Evolutionary conservation across 1,284 basidiomycete genomes (phyloP).

Genomic region (Microbotryomycetes sp.): DNA sequence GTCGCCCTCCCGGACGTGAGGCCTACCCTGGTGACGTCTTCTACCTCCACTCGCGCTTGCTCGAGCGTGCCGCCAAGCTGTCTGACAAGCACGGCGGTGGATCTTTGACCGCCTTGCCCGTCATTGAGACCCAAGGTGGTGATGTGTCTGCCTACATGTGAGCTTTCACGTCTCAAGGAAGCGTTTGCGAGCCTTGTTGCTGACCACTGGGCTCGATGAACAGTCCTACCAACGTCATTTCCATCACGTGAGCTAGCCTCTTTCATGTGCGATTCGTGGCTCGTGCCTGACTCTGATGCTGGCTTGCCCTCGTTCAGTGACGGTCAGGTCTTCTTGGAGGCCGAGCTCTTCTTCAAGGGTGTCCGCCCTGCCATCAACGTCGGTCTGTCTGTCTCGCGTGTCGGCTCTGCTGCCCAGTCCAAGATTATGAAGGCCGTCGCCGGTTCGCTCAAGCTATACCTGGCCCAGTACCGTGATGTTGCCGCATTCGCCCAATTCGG

Average conservation of each 20-base stretch:
- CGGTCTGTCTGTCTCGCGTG: constrained; percentile 99
- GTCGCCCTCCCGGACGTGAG: constrained; percentile 99
- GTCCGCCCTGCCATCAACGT: constrained; percentile 77
- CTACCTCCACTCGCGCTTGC: constrained; percentile 98
- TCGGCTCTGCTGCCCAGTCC: constrained; percentile 98
- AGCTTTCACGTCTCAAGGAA: constrained; percentile 36
- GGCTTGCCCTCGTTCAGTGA: constrained; percentile 45
- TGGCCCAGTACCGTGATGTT: constrained; percentile 99
- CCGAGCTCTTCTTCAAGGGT: constrained; percentile 52
- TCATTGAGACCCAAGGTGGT: constrained; percentile 99
- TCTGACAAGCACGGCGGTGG: constrained; percentile 96
- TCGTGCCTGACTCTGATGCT: background rate
- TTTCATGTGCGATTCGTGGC: background rate
- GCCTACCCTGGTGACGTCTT: constrained; percentile 89
- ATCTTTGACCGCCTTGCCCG: constrained; percentile 94
- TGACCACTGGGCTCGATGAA: constrained; percentile 7
- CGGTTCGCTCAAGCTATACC: constrained; percentile 98
- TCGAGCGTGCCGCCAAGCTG: constrained; percentile 99
- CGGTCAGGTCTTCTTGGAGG: constrained; percentile 98
- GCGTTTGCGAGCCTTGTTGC: constrained; percentile 5
- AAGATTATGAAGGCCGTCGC: constrained; percentile 99
- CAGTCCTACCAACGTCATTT: constrained; percentile 72
- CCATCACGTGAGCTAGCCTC: constrained; percentile 58
- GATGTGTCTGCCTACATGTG: constrained; percentile 95
- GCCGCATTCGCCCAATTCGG: constrained; percentile 99